These are phyloP conservation scores for Suillus plorans DNA, from an alignment of 768 basidiomycete species.

Conservation along the genomic window DNA sequence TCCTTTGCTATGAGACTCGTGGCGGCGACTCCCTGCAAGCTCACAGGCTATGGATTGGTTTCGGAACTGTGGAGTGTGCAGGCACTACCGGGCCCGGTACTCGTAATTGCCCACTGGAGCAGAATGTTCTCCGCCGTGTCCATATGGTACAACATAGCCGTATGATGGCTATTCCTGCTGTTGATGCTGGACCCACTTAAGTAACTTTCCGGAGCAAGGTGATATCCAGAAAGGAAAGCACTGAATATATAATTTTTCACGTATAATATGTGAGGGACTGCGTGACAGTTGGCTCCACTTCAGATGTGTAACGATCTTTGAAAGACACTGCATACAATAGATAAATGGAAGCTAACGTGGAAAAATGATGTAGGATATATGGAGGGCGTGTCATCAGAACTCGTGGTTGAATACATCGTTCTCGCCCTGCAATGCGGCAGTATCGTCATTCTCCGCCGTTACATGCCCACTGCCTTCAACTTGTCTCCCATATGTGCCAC, in stretches of 20 bases:
- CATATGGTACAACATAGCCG: too few species aligned
- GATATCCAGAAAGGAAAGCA: not conserved
- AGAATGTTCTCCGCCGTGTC: too few species aligned
- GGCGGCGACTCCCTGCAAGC: slow-evolving; percentile 15
- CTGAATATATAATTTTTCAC: not conserved
- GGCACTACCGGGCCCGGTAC: too few species aligned
- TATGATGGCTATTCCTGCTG: too few species aligned
- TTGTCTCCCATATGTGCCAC: slow-evolving; percentile 53
- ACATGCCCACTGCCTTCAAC: slow-evolving; percentile 8
- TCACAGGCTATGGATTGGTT: slow-evolving; percentile 19
- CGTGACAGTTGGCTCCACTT: not conserved
- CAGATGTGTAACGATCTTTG: not conserved
- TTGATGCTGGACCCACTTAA: too few species aligned
- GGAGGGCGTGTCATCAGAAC: slow-evolving; percentile 40
- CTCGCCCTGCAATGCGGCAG: slow-evolving; percentile 25
- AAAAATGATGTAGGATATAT: not conserved
- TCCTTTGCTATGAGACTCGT: slow-evolving; percentile 19
- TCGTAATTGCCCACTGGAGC: too few species aligned
- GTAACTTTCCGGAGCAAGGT: too few species aligned
- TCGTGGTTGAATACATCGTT: slow-evolving; percentile 63
- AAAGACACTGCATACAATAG: not conserved
- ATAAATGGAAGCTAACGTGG: not conserved
- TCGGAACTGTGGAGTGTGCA: slow-evolving; percentile 14
- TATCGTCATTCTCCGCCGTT: slow-evolving; percentile 17
- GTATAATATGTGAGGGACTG: not conserved